A percentile compares a stretch with the other conserved stretches of the same genome.
Conservation (phyloP, 1,284 basidiomycete genomes). For the Exobasidium cylindrosporum region DNA sequence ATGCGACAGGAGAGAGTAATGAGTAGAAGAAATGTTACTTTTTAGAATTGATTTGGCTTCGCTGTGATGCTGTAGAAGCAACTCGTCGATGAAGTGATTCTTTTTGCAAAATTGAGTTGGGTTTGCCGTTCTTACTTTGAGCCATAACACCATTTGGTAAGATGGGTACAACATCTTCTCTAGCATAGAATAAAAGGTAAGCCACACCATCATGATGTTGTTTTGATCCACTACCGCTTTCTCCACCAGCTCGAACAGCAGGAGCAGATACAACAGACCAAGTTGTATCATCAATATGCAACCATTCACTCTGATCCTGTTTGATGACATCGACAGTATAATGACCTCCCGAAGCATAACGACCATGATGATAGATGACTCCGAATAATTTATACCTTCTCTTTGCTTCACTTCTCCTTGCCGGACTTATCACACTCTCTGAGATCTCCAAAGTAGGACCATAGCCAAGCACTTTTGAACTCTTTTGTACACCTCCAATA, state of each 20-base stretch:
- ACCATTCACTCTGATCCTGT: conserved; percentile 72
- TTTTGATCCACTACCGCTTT: neutral
- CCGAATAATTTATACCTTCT: conserved; percentile 81
- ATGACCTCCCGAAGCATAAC: conserved; percentile 85
- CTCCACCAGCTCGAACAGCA: conserved; percentile 50
- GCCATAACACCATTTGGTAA: neutral
- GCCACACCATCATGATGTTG: conserved; percentile 58
- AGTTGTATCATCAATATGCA: conserved; percentile 84
- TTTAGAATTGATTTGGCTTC: too few species aligned
- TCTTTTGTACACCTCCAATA: conserved; percentile 78
- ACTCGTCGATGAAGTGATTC: neutral
- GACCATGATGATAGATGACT: conserved; percentile 90
- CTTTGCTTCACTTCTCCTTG: conserved; percentile 52
- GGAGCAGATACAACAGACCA: neutral
- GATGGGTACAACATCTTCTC: conserved; percentile 29
- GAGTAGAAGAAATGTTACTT: too few species aligned
- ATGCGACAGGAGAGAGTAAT: too few species aligned
- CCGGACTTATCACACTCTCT: conserved; percentile 35
- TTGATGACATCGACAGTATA: conserved; percentile 90
- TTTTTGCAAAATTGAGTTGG: too few species aligned
- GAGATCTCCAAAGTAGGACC: conserved; percentile 73
- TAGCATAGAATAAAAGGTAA: conserved; percentile 81
- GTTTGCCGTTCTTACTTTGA: neutral
- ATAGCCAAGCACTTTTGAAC: conserved; percentile 77
- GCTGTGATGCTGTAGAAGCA: neutral